Conservation (phyloP, 805 yeast species). For the Komagataella ulmi region DNA sequence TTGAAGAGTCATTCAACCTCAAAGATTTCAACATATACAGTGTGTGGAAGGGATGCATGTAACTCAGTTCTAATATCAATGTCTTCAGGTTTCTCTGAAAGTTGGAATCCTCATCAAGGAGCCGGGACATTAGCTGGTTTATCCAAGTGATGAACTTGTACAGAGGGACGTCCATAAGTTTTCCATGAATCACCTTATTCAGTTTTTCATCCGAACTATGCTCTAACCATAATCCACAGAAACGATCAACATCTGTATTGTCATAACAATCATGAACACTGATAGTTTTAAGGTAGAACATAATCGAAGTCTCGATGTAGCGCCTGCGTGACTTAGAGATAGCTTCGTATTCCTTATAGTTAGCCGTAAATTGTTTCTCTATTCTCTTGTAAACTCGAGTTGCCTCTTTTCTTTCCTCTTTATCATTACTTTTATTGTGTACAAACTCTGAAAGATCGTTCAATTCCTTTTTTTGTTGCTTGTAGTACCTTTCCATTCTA, state of each 20-base stretch:
- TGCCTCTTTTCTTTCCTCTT: constrained; percentile 37
- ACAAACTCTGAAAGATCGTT: constrained; percentile 32
- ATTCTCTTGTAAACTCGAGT: constrained; percentile 36
- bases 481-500: constrained; percentile 24
- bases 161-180: constrained; percentile 33
- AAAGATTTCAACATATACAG: constrained; percentile 51
- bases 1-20: constrained; percentile 24
- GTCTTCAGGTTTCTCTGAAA: constrained; percentile 45
- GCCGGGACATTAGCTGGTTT: constrained; percentile 65
- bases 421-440: constrained; percentile 23
- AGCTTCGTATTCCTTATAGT: constrained; percentile 28
- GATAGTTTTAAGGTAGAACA: constrained; percentile 46
- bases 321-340: constrained; percentile 25
- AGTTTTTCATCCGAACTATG: constrained; percentile 30
- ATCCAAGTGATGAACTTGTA: constrained; percentile 67
- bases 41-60: constrained; percentile 60
- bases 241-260: constrained; percentile 54
- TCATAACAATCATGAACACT: constrained; percentile 24
- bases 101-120: constrained; percentile 27
- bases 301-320: constrained; percentile 35
- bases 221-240: constrained; percentile 77
- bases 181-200: constrained; percentile 24
- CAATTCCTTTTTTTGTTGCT: constrained; percentile 30
- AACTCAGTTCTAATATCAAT: constrained; percentile 32
- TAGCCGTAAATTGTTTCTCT: constrained; percentile 32